Evolutionary conservation across 2,329 filamentous ascomycete species (phyloP).

Genomic region (Lithohypha guttulata): DNA sequence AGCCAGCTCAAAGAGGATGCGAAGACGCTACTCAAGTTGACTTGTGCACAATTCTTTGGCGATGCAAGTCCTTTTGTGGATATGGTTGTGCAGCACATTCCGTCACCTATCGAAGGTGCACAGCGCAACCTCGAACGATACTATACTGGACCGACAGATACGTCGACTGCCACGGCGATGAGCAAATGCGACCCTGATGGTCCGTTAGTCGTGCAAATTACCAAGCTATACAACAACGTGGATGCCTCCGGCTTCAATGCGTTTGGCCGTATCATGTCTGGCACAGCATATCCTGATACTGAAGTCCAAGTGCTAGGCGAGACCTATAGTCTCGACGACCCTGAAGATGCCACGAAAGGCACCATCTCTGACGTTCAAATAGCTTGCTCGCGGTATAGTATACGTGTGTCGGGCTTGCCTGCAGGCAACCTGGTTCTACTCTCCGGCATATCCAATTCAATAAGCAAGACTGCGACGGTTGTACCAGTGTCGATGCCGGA

Average conservation of each 20-base stretch:
- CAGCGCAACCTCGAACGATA: constrained; percentile 68
- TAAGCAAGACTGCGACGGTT: constrained; percentile 92
- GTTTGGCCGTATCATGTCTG: constrained; percentile 85
- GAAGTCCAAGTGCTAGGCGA: constrained; percentile 88
- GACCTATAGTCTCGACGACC: constrained; percentile 89
- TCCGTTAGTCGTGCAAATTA: constrained; percentile 80
- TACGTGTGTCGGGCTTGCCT: constrained; percentile 81
- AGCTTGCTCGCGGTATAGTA: constrained; percentile 83
- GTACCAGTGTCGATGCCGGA: constrained; percentile 70
- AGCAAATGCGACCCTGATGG: constrained; percentile 75
- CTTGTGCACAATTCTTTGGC: constrained; percentile 93
- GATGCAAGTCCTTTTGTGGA: constrained; percentile 84
- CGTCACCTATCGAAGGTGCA: constrained; percentile 71
- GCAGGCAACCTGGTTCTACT: constrained; percentile 91
- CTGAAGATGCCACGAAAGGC: constrained; percentile 89
- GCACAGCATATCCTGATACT: constrained; percentile 69
- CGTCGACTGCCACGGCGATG: constrained; percentile 70
- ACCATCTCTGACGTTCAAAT: constrained; percentile 82
- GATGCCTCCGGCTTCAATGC: constrained; percentile 89
- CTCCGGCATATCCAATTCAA: constrained; percentile 89
- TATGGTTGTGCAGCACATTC: constrained; percentile 83
- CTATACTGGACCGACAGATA: constrained; percentile 84
- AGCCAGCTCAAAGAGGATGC: constrained; percentile 86
- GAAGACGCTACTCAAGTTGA: constrained; percentile 73
- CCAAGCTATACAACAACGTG: constrained; percentile 80